Evolutionary conservation across 169 alveolate genomes (phyloP), one percentile per base, ranked within the genome.

Genomic region (Cryptosporidium andersoni): DNA sequence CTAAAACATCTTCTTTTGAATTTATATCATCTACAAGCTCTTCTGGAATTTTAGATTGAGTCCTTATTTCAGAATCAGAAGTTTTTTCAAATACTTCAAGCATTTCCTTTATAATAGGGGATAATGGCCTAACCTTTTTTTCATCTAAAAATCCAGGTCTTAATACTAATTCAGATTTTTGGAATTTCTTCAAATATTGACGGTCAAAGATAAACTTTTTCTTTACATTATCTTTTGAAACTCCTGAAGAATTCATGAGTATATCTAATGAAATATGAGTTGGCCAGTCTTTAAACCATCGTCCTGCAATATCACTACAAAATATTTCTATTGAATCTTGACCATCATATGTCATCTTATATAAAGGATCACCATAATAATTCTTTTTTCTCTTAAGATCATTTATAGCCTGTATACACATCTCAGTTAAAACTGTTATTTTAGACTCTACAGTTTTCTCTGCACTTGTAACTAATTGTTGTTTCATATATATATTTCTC

Each of bases 211-310:
- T 47, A 16, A 52, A 7, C 7, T 55, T 55, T 6, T 66, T 55
- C 55, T 55, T 60, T 2, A 14, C 40, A 16, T 34, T 39, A 16
- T 39, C 11, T 14, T 51, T 14, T 2, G 36, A 37, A 9, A 7
- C 16, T 0, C 51, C 37, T 36, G 51, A 34, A 47, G 53, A 52
- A 11, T 47, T 51, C 42, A 66, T 40, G 39, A 66, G 65, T 47
- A 66, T 66, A n/a, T 66, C 81, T 2, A 39, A 43, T 11, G 81
- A 49, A 7, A 66, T 52, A 12, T 66, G 66, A 36, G 81, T 52
- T n/a, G 81, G 81, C 81, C 81, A 66, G 48, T 66, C 16, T 11
- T 52, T 66, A n/a, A 66, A 66, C 81, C 81, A 66, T 40, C 81
- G 51, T 53, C 81, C 55, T 12, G 81, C 60, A 36, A 37, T 60